Conservation (phyloP, 441 rosid species). For the Jatropha podagrica region DNA sequence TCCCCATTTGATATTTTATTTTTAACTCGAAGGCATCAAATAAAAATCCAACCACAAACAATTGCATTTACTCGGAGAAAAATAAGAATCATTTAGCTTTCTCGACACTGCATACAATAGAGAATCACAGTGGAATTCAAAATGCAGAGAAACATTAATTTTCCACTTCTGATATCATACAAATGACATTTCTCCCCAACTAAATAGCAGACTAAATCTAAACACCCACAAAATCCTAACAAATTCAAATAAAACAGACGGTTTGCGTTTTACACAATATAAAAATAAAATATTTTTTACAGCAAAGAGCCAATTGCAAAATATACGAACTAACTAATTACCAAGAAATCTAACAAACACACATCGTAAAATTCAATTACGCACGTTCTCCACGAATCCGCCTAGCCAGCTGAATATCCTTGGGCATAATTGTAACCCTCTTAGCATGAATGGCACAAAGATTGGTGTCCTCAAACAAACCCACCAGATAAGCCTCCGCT, state of each 20-base stretch:
- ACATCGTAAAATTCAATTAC: not conserved
- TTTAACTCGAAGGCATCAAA: too few relatives aligned
- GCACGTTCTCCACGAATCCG: slow-evolving; percentile 77
- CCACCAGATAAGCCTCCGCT: slow-evolving; percentile 71
- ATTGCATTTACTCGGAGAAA: too few relatives aligned
- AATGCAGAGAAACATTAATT: too few relatives aligned
- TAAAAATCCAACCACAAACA: too few relatives aligned
- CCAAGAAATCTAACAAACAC: not conserved
- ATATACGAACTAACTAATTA: not conserved
- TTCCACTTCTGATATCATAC: too few relatives aligned
- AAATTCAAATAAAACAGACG: not conserved
- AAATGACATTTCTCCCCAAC: too few relatives aligned
- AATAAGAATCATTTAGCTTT: too few relatives aligned
- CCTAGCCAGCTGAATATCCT: slow-evolving; percentile 65
- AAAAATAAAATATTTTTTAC: not conserved
- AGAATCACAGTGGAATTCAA: too few relatives aligned
- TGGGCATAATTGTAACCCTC: slow-evolving; percentile 70
- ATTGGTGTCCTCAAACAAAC: slow-evolving; percentile 75
- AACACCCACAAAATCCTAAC: not conserved
- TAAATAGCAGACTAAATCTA: too few relatives aligned
- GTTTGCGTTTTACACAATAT: not conserved
- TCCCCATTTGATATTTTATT: too few relatives aligned
- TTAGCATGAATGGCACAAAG: slow-evolving; percentile 73
- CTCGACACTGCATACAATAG: too few relatives aligned
- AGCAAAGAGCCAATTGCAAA: not conserved